phyloP scores from a whole-genome alignment of 371 early-diverging fungal genomes.

The Haplosporangium sp. region DNA sequence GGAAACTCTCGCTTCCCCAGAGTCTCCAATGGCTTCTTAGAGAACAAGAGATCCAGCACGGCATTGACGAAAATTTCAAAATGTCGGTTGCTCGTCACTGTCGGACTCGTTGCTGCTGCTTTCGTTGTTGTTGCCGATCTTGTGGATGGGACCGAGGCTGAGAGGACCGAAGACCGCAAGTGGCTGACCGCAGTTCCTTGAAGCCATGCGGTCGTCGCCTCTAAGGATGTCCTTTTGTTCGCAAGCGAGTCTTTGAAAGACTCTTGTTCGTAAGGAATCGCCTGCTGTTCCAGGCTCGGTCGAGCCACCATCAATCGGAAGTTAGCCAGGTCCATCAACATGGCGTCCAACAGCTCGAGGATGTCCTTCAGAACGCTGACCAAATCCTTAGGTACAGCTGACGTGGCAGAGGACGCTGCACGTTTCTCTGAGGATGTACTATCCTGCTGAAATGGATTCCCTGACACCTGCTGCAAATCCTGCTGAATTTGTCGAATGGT shows the following conservation, averaged over 20 bases:
- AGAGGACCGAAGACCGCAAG: neutral
- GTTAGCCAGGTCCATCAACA: constrained; percentile 47
- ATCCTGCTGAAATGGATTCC: neutral
- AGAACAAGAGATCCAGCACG: constrained; percentile 38
- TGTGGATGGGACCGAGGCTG: neutral
- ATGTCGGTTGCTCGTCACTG: constrained; percentile 12
- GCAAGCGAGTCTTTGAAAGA: constrained; percentile 26
- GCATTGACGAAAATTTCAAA: constrained; percentile 34
- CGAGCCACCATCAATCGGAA: constrained; percentile 36
- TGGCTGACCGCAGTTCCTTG: constrained; percentile 8
- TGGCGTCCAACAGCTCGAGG: constrained; percentile 40
- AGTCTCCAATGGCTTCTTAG: constrained; percentile 15
- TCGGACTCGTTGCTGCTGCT: neutral
- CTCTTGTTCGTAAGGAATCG: constrained; percentile 42
- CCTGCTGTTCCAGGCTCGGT: constrained; percentile 45
- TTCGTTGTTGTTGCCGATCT: neutral
- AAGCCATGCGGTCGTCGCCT: constrained; percentile 28
- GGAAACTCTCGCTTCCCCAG: constrained; percentile 22
- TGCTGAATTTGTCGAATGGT: constrained; percentile 16
- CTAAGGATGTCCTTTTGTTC: constrained; percentile 14
- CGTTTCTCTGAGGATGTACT: neutral
- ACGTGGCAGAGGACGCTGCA: constrained; percentile 11
- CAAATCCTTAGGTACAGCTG: constrained; percentile 19
- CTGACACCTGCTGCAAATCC: constrained; percentile 12
- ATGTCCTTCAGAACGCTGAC: constrained; percentile 35